Conservation (phyloP, 192 early-diverging fungal species). For the Backusella luteola region DNA sequence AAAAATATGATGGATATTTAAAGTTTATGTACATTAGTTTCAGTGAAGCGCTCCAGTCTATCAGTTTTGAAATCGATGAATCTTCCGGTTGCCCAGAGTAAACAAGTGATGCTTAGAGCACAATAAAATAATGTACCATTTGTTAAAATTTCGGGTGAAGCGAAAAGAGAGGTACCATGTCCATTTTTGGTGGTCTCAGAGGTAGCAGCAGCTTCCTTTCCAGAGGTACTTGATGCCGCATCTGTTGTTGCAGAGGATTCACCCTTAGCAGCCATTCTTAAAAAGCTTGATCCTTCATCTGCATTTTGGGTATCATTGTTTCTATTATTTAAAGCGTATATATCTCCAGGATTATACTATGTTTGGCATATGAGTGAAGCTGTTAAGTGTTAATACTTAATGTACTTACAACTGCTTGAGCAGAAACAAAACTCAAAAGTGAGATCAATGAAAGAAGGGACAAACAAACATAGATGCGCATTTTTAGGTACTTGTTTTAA, state of each 20-base stretch:
- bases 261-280: neutral
- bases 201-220: neutral
- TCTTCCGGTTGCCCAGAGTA: slow-evolving; percentile 31
- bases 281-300: neutral
- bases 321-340: neutral
- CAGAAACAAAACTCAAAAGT: neutral
- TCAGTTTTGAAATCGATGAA: slow-evolving; percentile 22
- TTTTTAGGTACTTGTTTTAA: neutral
- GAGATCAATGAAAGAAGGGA: neutral
- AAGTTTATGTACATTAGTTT: slow-evolving; percentile 2
- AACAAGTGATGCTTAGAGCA: slow-evolving; percentile 21
- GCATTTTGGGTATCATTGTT: neutral
- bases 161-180: neutral
- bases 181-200: neutral
- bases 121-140: slow-evolving; percentile 31
- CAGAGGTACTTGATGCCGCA: neutral
- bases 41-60: slow-evolving; percentile 24
- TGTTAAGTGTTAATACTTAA: neutral
- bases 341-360: slow-evolving; percentile 2
- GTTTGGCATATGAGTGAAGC: neutral
- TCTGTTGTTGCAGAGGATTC: neutral
- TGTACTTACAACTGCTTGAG: neutral
- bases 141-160: slow-evolving; percentile 16
- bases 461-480: neutral
- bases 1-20: neutral